Conservation (phyloP, 495 filamentous ascomycete species). For the Terfezia boudieri region DNA sequence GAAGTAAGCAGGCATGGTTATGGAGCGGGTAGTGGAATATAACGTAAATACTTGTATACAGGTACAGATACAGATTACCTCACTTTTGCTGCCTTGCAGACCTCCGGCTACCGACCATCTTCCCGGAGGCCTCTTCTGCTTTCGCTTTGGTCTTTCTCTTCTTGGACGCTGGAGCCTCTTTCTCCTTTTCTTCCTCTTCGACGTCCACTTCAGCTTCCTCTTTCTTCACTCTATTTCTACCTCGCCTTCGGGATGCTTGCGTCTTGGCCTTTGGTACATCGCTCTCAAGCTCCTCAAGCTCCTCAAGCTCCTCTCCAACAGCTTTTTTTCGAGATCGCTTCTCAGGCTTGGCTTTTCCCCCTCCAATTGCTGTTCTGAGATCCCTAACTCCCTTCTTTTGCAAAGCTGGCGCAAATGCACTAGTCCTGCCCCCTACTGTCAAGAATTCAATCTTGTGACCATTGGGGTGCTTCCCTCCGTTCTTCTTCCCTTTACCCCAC, state of each 20-base stretch:
- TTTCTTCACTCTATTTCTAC: conserved; percentile 23
- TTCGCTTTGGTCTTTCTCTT: neutral
- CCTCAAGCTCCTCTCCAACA: neutral
- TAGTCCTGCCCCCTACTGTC: conserved; percentile 74
- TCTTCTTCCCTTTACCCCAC: conserved; percentile 70
- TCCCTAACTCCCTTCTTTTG: conserved; percentile 53
- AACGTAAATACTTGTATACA: too few relatives aligned
- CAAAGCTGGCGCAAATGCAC: conserved; percentile 57
- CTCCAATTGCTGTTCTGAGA: neutral
- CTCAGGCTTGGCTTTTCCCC: neutral
- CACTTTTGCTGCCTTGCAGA: too few relatives aligned
- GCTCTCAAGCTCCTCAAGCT: too few relatives aligned
- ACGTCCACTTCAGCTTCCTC: neutral
- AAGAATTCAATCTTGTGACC: conserved; percentile 64
- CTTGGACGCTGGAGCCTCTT: neutral
- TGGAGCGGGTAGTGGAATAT: too few relatives aligned
- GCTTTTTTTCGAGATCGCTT: neutral
- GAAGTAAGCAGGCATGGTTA: too few relatives aligned
- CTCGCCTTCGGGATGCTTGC: neutral
- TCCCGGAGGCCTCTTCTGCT: neutral
- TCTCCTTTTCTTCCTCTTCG: neutral
- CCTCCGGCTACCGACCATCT: too few relatives aligned
- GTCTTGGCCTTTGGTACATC: neutral
- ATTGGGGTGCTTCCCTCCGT: conserved; percentile 41
- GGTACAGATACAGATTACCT: too few relatives aligned